Percentiles rank a stretch among this genome's conserved stretches.
phyloP scores from a whole-genome alignment of 805 yeast genomes.

The Wickerhamiella alocasiicola region DNA sequence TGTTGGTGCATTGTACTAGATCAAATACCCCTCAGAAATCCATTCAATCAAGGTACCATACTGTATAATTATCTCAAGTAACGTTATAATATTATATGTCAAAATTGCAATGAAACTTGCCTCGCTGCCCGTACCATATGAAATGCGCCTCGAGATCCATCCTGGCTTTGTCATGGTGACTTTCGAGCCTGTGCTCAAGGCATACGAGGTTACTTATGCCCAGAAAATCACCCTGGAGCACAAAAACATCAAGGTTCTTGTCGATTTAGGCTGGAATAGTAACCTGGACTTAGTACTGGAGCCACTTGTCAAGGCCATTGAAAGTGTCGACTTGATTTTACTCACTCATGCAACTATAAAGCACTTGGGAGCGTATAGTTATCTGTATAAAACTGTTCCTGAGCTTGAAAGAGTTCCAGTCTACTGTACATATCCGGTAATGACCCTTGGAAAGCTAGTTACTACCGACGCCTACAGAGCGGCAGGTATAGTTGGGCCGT shows the following conservation, averaged over 20 bases:
- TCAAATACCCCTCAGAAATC: too few relatives aligned
- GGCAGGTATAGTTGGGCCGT: constrained; percentile 64
- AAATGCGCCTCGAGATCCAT: too few relatives aligned
- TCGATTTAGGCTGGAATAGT: constrained; percentile 33
- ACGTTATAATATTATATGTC: too few relatives aligned
- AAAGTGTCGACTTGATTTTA: constrained; percentile 51
- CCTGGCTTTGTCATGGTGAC: constrained; percentile 27
- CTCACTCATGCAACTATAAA: constrained; percentile 79
- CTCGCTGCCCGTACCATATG: too few relatives aligned
- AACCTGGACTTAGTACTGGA: constrained; percentile 17
- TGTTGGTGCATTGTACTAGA: too few relatives aligned
- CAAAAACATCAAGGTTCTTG: constrained; percentile 23
- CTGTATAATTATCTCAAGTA: too few relatives aligned
- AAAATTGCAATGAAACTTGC: too few relatives aligned
- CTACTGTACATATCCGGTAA: constrained; percentile 81
- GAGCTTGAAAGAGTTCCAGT: constrained; percentile 53
- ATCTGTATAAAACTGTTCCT: constrained; percentile 46
- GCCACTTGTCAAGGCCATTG: constrained; percentile 30
- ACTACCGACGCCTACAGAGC: constrained; percentile 74
- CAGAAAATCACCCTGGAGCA: constrained; percentile 25
- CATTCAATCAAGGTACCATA: too few relatives aligned
- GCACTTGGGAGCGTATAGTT: constrained; percentile 67
- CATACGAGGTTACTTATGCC: constrained; percentile 22
- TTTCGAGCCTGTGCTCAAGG: constrained; percentile 22
- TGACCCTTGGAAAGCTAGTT: constrained; percentile 72